Percentiles rank a stretch among this genome's conserved stretches.
Evolutionary conservation across 352 stramenopile species (phyloP).

Genomic region (Globisporangium paddicum): DNA sequence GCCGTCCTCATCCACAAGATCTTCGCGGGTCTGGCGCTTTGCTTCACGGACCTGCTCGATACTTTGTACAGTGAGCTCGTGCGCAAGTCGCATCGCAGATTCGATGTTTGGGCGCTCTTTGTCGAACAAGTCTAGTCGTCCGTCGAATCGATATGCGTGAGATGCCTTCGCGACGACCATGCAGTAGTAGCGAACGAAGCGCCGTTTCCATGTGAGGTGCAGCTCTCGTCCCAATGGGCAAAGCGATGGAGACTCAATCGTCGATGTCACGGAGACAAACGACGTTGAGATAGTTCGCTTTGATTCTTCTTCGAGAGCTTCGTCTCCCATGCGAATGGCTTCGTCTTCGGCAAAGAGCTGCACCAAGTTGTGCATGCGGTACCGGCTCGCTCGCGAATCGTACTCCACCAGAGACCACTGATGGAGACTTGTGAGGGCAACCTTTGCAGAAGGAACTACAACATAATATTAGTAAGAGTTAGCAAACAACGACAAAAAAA

Average conservation of each 20-base stretch:
- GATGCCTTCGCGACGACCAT: constrained; percentile 72
- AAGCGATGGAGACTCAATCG: constrained; percentile 20
- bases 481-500: not conserved
- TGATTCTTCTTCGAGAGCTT: constrained; percentile 24
- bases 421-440: constrained; percentile 56
- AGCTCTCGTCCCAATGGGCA: constrained; percentile 55
- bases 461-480: not conserved
- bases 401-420: constrained; percentile 83
- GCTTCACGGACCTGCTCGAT: constrained; percentile 65
- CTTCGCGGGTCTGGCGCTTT: constrained; percentile 33
- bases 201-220: constrained; percentile 70
- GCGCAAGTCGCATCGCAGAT: constrained; percentile 68
- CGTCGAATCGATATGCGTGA: constrained; percentile 72
- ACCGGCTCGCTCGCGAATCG: constrained; percentile 58
- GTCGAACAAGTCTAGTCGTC: constrained; percentile 65
- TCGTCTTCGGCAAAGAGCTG: constrained; percentile 83
- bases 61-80: constrained; percentile 68
- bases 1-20: constrained; percentile 23
- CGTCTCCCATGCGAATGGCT: constrained; percentile 49
- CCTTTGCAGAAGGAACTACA: constrained; percentile 39
- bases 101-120: constrained; percentile 81
- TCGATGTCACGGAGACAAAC: constrained; percentile 24
- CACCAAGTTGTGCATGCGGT: constrained; percentile 82
- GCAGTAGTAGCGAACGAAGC: constrained; percentile 86
- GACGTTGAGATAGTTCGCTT: constrained; percentile 22